Percentiles rank a stretch among this genome's conserved stretches.
Evolutionary conservation across 2,329 filamentous ascomycete genomes (phyloP).

Genomic region (Fusarium miscanthi): DNA sequence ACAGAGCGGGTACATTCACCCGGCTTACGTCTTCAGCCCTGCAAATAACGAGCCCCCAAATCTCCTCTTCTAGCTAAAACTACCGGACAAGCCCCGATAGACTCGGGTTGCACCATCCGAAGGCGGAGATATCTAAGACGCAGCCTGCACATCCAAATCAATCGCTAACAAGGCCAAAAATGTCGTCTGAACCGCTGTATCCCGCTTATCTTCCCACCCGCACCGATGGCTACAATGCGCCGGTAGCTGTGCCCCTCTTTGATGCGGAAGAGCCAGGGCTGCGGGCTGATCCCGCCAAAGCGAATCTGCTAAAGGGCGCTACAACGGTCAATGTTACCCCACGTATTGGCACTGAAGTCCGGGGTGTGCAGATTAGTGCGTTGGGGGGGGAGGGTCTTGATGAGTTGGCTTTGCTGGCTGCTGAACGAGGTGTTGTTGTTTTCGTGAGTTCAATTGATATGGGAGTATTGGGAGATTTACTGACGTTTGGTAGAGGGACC

Average conservation of each 20-base stretch:
- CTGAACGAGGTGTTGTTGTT: conserved; percentile 48
- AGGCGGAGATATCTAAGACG: conserved; percentile 13
- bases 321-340: conserved; percentile 43
- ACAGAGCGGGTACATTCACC: conserved; percentile 8
- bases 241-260: conserved; percentile 43
- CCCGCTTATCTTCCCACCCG: conserved; percentile 49
- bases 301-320: conserved; percentile 36
- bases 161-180: too few species aligned
- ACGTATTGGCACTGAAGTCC: conserved; percentile 45
- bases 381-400: conserved; percentile 43
- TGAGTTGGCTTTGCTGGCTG: conserved; percentile 47
- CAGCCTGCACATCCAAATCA: background rate
- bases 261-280: conserved; percentile 47
- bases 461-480: too few species aligned
- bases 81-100: conserved; percentile 19
- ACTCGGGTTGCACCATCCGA: conserved; percentile 13
- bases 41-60: conserved; percentile 21
- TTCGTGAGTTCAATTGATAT: conserved; percentile 39
- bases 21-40: conserved; percentile 20
- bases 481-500: conserved; percentile 43
- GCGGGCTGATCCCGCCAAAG: conserved; percentile 45
- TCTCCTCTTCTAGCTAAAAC: conserved; percentile 16
- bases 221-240: conserved; percentile 45
- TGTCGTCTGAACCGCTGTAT: conserved; percentile 45
- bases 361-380: conserved; percentile 46